Base-by-base conservation (phyloP, 305 asterid genomes). In the Solanum aculeatissimum region DNA sequence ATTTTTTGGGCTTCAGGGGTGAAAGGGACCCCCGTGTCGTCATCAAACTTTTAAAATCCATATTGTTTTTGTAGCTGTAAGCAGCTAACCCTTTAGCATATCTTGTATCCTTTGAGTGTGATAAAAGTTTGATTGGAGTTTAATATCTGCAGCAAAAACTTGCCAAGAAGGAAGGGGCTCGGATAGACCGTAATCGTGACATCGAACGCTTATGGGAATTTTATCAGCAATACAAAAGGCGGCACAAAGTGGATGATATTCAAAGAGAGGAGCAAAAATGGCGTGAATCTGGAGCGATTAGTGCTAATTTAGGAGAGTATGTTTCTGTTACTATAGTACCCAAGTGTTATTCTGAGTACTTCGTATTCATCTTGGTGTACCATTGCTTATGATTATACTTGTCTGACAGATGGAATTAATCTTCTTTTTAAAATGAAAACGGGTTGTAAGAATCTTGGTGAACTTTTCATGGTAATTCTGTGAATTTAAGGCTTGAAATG, bases 151-250 rank as follows among this genome's bases (percentile, higher is more conserved):
- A 96, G 99, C 98, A 94, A 97, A 97, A 95, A 87, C 94, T 95
- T 83, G 98, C 98, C 85, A 91, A 92, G 89, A 95, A 91, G 89
- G 98, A 90, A 63, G 99, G 98, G 78, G 91, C 91, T 16, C 90
- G 83, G 84, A 92, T 95, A 84, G 98, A 97, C 84, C 98, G 98
- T 58, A 87, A 90, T 89, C 97, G 88, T 86, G 99, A 97, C 88
- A 91, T 95, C 81, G 96, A 97, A 90, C 89, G 90, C 53, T 86
- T 97, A 85, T 97, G 99, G 98, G 93, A 97, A 43, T 97, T 95
- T 88, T 97, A 97, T 88, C 92, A 92, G 82, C 95, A 92, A 84
- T 97, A 94, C 88, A 97, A 97, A 87, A 92, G 92, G 90, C 94
- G 92, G 51, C 93, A 97, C 88, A 91, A 89, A 91, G 95, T 97